A percentile compares a stretch with the other conserved stretches of the same genome.
These are phyloP conservation scores for Ganoderma sinense DNA, from an alignment of 1,284 basidiomycete species.

Conservation along the genomic window DNA sequence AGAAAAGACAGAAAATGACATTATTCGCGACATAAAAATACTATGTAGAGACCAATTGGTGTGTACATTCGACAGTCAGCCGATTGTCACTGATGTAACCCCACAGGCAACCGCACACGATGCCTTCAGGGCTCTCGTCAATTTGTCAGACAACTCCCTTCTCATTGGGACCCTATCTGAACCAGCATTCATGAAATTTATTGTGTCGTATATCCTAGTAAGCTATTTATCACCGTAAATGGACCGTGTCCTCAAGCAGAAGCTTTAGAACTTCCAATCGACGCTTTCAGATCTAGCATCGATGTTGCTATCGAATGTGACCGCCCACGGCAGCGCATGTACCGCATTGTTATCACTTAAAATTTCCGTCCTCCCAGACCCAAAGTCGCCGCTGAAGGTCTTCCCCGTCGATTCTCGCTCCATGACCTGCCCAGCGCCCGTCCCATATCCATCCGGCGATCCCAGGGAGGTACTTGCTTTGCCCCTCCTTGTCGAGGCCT, in stretches of 20 bases:
- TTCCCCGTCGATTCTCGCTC: constrained; percentile 81
- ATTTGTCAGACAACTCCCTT: constrained; percentile 88
- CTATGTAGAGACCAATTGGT: constrained; percentile 89
- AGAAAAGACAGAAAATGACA: constrained; percentile 68
- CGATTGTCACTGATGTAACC: not conserved
- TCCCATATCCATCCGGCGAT: constrained; percentile 66
- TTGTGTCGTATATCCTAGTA: constrained; percentile 93
- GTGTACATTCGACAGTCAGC: constrained; percentile 1
- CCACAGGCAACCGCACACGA: constrained; percentile 90
- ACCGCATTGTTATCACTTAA: constrained; percentile 72
- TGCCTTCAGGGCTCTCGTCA: constrained; percentile 93
- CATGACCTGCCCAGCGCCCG: constrained; percentile 71
- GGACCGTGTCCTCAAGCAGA: not conserved
- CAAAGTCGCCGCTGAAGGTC: constrained; percentile 51
- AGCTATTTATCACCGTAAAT: constrained; percentile 39
- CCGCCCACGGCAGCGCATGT: constrained; percentile 79
- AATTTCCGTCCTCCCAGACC: constrained; percentile 67
- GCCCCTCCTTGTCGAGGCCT: constrained; percentile 86
- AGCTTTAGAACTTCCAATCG: constrained; percentile 83
- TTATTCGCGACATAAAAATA: constrained; percentile 81
- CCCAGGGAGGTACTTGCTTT: constrained; percentile 68
- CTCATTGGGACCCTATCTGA: constrained; percentile 80
- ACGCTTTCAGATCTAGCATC: constrained; percentile 93
- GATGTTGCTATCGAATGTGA: constrained; percentile 97
- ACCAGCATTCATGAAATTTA: constrained; percentile 79